Evolutionary conservation across 2,329 filamentous ascomycete genomes (phyloP).

Genomic region (Sclerotinia trifoliorum): DNA sequence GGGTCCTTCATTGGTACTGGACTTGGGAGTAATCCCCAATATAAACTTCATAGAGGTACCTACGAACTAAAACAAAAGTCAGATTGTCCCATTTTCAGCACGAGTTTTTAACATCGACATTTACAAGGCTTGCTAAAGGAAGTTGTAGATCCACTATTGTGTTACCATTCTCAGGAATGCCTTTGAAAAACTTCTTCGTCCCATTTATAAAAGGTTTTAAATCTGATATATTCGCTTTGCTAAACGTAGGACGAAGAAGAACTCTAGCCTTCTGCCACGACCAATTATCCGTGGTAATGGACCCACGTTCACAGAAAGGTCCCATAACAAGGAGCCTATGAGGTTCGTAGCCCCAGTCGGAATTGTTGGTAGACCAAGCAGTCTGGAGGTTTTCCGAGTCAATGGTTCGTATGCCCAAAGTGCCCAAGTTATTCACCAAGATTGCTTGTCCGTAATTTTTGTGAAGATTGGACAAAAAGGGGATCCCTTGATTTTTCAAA

Average conservation of each 20-base stretch:
- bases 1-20: background rate
- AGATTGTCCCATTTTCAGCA: background rate
- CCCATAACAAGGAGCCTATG: slow-evolving; percentile 8
- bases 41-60: slow-evolving; percentile 13
- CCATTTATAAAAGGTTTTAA: background rate
- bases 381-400: slow-evolving; percentile 3
- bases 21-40: background rate
- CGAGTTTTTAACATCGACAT: background rate
- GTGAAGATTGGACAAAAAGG: slow-evolving; percentile 1
- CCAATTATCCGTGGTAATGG: slow-evolving; percentile 9
- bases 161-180: background rate
- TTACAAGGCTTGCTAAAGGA: slow-evolving; percentile 9
- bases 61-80: background rate
- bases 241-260: slow-evolving; percentile 11
- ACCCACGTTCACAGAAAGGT: slow-evolving; percentile 11
- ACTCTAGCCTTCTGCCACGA: background rate
- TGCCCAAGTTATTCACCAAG: background rate
- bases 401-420: background rate
- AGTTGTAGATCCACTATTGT: slow-evolving; percentile 7
- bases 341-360: slow-evolving; percentile 15
- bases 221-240: slow-evolving; percentile 15
- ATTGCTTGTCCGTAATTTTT: slow-evolving; percentile 4
- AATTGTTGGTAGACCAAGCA: slow-evolving; percentile 8
- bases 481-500: background rate
- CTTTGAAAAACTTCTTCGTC: background rate